Conservation (phyloP, 805 yeast species). For the Pichia exigua region DNA sequence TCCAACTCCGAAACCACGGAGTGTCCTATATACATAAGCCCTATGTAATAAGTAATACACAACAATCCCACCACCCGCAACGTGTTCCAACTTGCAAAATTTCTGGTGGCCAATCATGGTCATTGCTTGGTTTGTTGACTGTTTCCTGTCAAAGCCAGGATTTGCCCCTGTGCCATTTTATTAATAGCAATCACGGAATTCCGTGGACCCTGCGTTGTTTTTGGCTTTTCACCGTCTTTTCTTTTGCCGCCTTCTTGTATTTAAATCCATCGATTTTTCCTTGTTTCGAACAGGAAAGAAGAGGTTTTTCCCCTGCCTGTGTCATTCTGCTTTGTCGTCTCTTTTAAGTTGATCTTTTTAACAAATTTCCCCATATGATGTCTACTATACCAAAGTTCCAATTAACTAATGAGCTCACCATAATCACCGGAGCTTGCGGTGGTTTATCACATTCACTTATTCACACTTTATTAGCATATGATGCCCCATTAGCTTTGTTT, state of each 20-base stretch:
- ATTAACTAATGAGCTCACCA: constrained; percentile 62
- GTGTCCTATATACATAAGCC: too few species aligned
- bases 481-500: constrained; percentile 66
- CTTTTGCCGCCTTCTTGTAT: background rate
- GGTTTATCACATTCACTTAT: constrained; percentile 61
- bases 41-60: too few species aligned
- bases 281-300: too few species aligned
- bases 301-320: too few species aligned
- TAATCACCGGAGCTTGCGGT: constrained; percentile 78
- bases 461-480: constrained; percentile 65
- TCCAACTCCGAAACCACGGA: too few species aligned
- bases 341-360: too few species aligned
- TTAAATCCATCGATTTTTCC: background rate
- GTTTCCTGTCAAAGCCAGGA: too few species aligned
- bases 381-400: constrained; percentile 51
- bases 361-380: too few species aligned
- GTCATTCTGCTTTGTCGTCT: background rate
- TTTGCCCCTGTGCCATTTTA: background rate
- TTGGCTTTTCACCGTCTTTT: background rate
- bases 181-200: background rate
- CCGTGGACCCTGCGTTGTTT: background rate
- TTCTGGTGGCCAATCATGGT: too few species aligned
- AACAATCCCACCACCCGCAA: too few species aligned
- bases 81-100: too few species aligned
- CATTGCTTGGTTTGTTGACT: too few species aligned